Evolutionary conservation across 805 yeast species (phyloP), one percentile per base, ranked within the genome.

Genomic region (Metschnikowia cubensis): DNA sequence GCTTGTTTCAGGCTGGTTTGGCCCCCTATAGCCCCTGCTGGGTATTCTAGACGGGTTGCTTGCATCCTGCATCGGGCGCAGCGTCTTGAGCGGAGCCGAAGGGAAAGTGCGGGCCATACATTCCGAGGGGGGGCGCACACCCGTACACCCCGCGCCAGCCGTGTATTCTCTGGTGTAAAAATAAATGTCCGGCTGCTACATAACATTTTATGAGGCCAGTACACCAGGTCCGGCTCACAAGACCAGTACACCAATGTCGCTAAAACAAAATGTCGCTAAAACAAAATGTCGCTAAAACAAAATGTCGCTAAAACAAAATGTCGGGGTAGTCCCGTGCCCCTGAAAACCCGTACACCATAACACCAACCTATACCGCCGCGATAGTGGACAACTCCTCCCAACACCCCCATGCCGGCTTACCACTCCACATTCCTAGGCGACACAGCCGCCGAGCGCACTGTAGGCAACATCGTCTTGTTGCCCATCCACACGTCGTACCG

Each of bases 401-500:
- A 10, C 41, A 37, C 40, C 14, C 41, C 41, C 4, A 73, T 73
- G 78, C 78, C 78, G 75, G 94, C 92, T 8, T 87, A 84, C 61
- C 94, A 87, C 62, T 87, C 94, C 17, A 86, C 94, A 1, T 87
- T 87, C 62, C 74, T 84, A 33, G 80, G 79, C 20, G 89, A 84
- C 54, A 15, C 51, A 8, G 32, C 33, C 14, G 61, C 73, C n/a
- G 68, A 74, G 31, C 76, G 78, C 54, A 77, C 80, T 48, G 83
- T 89, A 29, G 92, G 90, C 35, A 92, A 91, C 69, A 74, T 89
- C 54, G 88, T 87, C 4, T 70, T 94, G n/a, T 71, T 91, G 49
- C 97, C 99, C 35, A 74, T 94, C 52, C 84, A 84, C 61, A 85
- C 98, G 10, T 82, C 80, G 59, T 85, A 81, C 67, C 80, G 96